Conservation (phyloP, 257 asterid genomes). For the Lycium ferocissimum region DNA sequence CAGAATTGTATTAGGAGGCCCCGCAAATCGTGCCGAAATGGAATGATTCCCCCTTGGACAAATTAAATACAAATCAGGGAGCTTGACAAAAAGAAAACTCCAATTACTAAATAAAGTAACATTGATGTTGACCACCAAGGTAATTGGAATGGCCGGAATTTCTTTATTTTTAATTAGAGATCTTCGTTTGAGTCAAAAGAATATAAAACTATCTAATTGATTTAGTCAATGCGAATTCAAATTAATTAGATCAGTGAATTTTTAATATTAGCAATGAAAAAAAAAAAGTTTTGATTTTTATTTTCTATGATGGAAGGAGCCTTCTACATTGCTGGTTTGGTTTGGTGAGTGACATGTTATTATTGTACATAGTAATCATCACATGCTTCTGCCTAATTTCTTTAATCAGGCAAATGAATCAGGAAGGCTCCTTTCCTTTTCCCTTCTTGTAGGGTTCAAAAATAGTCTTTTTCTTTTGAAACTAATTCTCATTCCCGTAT, state of each 20-base stretch:
- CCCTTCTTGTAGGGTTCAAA: not conserved
- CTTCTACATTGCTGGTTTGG: not conserved
- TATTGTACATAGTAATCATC: not conserved
- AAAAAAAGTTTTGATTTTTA: no score
- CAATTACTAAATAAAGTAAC: not conserved
- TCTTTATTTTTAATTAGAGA: not conserved
- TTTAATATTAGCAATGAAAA: not conserved
- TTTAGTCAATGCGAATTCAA: not conserved
- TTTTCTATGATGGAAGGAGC: not conserved
- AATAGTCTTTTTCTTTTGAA: not conserved
- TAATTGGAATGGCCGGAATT: not conserved
- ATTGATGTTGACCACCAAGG: not conserved
- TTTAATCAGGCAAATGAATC: not conserved
- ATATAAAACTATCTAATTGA: not conserved
- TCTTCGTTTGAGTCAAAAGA: no score
- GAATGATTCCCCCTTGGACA: not conserved
- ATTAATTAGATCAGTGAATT: not conserved
- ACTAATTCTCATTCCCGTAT: not conserved
- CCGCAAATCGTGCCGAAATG: not conserved
- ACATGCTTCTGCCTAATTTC: conserved; percentile 17
- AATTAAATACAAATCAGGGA: not conserved
- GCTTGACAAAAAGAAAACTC: not conserved
- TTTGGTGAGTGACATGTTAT: conserved; percentile 13
- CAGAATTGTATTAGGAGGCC: not conserved
- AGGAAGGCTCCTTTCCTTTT: conserved; percentile 10